Evolutionary conservation across 306 rosid species (phyloP).

Genomic region (Trifolium dubium): DNA sequence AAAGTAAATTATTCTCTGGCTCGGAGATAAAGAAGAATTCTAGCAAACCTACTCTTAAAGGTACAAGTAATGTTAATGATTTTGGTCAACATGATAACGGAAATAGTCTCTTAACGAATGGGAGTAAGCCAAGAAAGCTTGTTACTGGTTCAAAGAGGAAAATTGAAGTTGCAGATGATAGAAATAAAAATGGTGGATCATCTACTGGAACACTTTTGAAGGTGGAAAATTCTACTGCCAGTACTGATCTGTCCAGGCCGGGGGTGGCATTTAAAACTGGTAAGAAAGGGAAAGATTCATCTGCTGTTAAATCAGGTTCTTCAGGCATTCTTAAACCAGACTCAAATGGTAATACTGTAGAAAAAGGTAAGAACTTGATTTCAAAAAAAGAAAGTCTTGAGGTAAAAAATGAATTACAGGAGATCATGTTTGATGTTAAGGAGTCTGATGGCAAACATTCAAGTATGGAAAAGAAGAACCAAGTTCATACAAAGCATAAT

Average conservation of each 20-base stretch:
- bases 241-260: slow-evolving; percentile 50
- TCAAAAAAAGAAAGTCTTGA: slow-evolving; percentile 49
- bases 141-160: slow-evolving; percentile 57
- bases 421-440: slow-evolving; percentile 43
- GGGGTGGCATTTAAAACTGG: slow-evolving; percentile 56
- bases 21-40: slow-evolving; percentile 49
- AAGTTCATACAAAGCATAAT: slow-evolving; percentile 52
- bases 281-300: slow-evolving; percentile 50
- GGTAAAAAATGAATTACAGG: slow-evolving; percentile 46
- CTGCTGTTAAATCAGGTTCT: slow-evolving; percentile 51
- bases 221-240: slow-evolving; percentile 46
- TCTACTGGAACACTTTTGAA: slow-evolving; percentile 49
- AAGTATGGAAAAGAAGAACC: slow-evolving; percentile 59
- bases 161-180: slow-evolving; percentile 55
- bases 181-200: slow-evolving; percentile 48
- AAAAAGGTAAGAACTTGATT: slow-evolving; percentile 51
- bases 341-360: slow-evolving; percentile 50
- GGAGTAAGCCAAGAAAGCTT: slow-evolving; percentile 59
- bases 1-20: slow-evolving; percentile 45
- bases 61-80: slow-evolving; percentile 46
- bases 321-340: slow-evolving; percentile 51
- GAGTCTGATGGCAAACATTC: slow-evolving; percentile 49
- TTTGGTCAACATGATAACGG: slow-evolving; percentile 49
- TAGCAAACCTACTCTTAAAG: slow-evolving; percentile 47
- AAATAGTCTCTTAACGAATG: slow-evolving; percentile 53